Conservation (phyloP, 495 filamentous ascomycete species). For the Xylaria flabelliformis region DNA sequence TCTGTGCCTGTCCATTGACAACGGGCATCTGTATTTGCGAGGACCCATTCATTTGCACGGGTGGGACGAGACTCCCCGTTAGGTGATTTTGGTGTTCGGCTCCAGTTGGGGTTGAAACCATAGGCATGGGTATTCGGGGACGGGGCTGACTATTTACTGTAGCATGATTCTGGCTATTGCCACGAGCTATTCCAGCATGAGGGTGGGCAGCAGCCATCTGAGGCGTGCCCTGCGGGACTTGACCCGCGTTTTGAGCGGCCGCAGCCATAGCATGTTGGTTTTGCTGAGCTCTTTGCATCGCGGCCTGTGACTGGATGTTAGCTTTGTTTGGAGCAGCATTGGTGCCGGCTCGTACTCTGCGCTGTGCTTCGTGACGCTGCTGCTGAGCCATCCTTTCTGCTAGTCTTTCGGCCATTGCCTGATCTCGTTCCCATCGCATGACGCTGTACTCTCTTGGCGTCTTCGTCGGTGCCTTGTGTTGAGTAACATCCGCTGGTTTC, state of each 20-base stretch:
- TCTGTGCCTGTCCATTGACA: slow-evolving; percentile 63
- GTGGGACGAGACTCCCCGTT: slow-evolving; percentile 56
- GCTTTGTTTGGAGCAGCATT: slow-evolving; percentile 31
- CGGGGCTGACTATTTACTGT: slow-evolving; percentile 45
- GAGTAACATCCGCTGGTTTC: slow-evolving; percentile 72
- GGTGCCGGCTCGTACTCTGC: slow-evolving; percentile 58
- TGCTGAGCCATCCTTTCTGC: slow-evolving; percentile 75
- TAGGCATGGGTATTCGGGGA: slow-evolving; percentile 50
- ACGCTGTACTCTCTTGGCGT: slow-evolving; percentile 90
- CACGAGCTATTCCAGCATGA: slow-evolving; percentile 45
- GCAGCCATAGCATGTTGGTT: slow-evolving; percentile 45
- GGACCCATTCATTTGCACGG: slow-evolving; percentile 70
- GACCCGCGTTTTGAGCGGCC: slow-evolving; percentile 42
- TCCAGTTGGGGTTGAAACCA: slow-evolving; percentile 51
- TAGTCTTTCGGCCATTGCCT: slow-evolving; percentile 76
- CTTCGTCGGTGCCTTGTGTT: slow-evolving; percentile 58
- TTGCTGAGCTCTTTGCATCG: slow-evolving; percentile 46
- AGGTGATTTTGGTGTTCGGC: slow-evolving; percentile 50
- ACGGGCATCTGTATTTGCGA: slow-evolving; percentile 74
- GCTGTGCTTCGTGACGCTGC: slow-evolving; percentile 61
- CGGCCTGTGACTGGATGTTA: slow-evolving; percentile 39
- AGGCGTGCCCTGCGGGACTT: slow-evolving; percentile 43
- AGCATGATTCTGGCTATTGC: slow-evolving; percentile 46
- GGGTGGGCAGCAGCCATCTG: slow-evolving; percentile 50
- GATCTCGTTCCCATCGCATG: slow-evolving; percentile 82